phyloP scores from a whole-genome alignment of 225 moss, liverwort and hornwort genomes.

The Straminergon stramineum region DNA sequence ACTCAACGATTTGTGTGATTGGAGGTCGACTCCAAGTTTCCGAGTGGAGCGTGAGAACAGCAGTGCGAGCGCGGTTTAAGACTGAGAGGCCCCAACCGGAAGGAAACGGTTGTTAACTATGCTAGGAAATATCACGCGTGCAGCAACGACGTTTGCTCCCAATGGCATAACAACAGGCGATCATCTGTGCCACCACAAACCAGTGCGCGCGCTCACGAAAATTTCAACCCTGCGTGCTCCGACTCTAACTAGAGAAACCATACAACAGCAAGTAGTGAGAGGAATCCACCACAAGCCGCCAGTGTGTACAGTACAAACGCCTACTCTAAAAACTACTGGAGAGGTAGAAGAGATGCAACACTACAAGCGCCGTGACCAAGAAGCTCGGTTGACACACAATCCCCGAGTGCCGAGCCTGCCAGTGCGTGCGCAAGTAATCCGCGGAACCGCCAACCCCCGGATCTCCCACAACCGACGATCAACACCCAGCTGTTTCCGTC shows the following conservation, averaged over 20 bases:
- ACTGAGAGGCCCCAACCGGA: background rate
- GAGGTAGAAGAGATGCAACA: constrained; percentile 46
- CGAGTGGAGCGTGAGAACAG: background rate
- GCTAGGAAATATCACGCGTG: background rate
- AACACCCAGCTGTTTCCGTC: background rate
- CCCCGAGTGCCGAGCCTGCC: constrained; percentile 37
- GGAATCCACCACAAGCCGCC: background rate
- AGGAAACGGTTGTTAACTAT: background rate
- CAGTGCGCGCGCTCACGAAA: background rate
- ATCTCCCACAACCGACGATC: constrained; percentile 30
- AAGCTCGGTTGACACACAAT: constrained; percentile 3
- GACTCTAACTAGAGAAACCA: background rate
- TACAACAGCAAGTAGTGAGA: background rate
- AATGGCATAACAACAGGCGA: background rate
- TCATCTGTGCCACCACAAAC: background rate
- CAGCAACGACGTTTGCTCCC: background rate
- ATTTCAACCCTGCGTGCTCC: background rate
- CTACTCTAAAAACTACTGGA: constrained; percentile 14
- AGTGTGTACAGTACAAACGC: background rate
- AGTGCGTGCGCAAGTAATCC: constrained; percentile 26
- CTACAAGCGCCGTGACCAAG: constrained; percentile 20
- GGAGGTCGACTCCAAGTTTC: background rate
- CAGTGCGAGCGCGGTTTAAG: background rate
- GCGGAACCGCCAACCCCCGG: constrained; percentile 27
- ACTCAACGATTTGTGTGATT: background rate